A percentile compares a stretch with the other conserved stretches of the same genome.
These are phyloP conservation scores for Elongisporangium prolatum DNA, from an alignment of 352 stramenopile genomes.

Conservation along the genomic window DNA sequence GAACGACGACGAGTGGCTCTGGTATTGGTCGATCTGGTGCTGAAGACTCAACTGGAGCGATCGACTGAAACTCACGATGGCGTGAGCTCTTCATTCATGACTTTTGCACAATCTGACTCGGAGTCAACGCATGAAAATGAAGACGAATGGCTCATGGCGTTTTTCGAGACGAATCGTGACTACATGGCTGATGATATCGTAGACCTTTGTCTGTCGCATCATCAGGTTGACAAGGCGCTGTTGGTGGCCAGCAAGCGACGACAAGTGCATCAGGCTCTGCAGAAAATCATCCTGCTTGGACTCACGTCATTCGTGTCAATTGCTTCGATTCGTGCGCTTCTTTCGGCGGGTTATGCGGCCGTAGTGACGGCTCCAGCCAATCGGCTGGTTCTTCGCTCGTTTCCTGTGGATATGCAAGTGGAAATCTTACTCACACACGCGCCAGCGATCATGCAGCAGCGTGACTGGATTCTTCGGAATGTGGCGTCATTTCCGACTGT, in stretches of 20 bases:
- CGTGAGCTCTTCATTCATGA: constrained; percentile 1
- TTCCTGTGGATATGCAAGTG: constrained; percentile 44
- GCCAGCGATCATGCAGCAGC: constrained; percentile 49
- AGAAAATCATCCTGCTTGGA: constrained; percentile 45
- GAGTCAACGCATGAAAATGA: constrained; percentile 19
- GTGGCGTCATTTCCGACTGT: constrained; percentile 28
- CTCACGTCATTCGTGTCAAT: constrained; percentile 36
- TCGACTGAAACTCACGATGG: not conserved
- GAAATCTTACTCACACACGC: constrained; percentile 45
- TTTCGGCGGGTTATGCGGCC: constrained; percentile 32
- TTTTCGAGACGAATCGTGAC: constrained; percentile 52
- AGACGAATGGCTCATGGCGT: constrained; percentile 45
- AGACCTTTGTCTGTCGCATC: constrained; percentile 58
- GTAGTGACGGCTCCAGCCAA: constrained; percentile 30
- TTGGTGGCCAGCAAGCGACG: constrained; percentile 43
- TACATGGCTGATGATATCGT: constrained; percentile 62
- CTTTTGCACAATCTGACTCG: constrained; percentile 9
- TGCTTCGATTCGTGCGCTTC: constrained; percentile 27
- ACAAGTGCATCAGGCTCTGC: constrained; percentile 38
- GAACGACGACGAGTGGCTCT: constrained; percentile 52
- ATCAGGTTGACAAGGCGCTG: constrained; percentile 69
- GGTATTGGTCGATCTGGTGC: constrained; percentile 47
- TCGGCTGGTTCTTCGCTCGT: constrained; percentile 49
- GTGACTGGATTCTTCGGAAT: constrained; percentile 68
- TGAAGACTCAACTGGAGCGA: constrained; percentile 49